Base-by-base conservation (phyloP, 75 land plant genomes). In the Larix kaempferi region DNA sequence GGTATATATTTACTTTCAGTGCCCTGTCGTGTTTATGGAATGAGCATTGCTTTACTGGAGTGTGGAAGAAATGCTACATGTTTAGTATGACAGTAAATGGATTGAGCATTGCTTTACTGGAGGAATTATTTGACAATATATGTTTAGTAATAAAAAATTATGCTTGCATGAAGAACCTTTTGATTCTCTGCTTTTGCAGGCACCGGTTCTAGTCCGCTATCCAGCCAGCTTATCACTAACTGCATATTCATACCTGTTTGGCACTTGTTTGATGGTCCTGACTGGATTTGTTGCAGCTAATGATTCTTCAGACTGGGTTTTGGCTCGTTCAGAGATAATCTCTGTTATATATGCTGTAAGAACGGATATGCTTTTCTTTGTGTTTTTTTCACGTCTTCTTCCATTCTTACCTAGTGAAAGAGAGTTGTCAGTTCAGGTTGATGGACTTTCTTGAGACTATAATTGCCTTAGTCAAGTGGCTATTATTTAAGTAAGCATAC, bases 261-360 rank as follows among this genome's bases (percentile, higher is more conserved):
- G 98, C 76, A 86, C 90, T 73, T 22, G 84, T 10, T 71, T 95
- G 55, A 94, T 97, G 98, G 78, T 82, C 6, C 10, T 86, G 15
- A 80, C 94, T 29, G 92, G 90, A 59, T 62, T 83, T 37, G 82
- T 91, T 82, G 35, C 77, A 55, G 85, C 91, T 29, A 85, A 78
- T 65, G 89, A 85, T 3, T 74, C 71, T 14, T 76, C 81, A 58
- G 91, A 95, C n/a, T 97, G 99, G 99, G 76, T 33, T 49, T 76
- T 97, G 87, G 89, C 91, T n/a, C 33, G 22, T 27, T 80, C 95
- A 49, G 95, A 95, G 79, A 60, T 91, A 33, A 80, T 84, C 71
- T 86, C 95, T 29, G 94, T 97, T 57, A 8, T 89, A 23, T 97
- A 91, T 89, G 95, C 95, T 83, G 99, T 97, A 87, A 88, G 92